Evolutionary conservation across 805 yeast genomes (phyloP).

Genomic region (Kazachstania africana): DNA sequence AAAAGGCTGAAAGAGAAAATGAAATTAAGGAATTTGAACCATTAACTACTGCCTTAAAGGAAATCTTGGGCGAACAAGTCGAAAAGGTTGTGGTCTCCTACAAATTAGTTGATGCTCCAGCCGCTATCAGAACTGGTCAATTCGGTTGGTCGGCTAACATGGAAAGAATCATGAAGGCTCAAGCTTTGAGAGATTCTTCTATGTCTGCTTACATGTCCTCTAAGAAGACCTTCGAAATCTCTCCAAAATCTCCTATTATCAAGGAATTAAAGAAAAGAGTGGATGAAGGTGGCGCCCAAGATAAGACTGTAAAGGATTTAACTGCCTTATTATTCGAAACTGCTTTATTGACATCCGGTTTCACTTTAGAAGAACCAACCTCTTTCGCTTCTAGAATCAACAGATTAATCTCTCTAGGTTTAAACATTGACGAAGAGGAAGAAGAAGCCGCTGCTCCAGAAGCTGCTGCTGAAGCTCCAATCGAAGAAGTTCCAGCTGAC

Average conservation of each 20-base stretch:
- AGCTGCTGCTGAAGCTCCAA: conserved; percentile 37
- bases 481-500: conserved; percentile 59
- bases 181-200: conserved; percentile 96
- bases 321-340: conserved; percentile 95
- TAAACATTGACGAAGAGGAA: conserved; percentile 91
- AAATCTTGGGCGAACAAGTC: conserved; percentile 94
- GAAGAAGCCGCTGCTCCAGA: conserved; percentile 21
- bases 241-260: conserved; percentile 93
- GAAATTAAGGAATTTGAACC: conserved; percentile 87
- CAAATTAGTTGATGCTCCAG: conserved; percentile 96
- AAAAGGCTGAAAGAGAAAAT: conserved; percentile 86
- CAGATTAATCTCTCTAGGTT: conserved; percentile 95
- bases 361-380: conserved; percentile 96
- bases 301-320: conserved; percentile 95
- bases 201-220: conserved; percentile 99
- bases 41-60: conserved; percentile 92
- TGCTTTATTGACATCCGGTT: conserved; percentile 96
- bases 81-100: conserved; percentile 98
- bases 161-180: conserved; percentile 99
- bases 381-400: conserved; percentile 96
- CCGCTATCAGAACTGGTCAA: conserved; percentile 99
- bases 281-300: conserved; percentile 94
- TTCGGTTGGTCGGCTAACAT: conserved; percentile 99
- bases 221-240: conserved; percentile 97
- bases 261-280: conserved; percentile 93